These are phyloP conservation scores for Xylaria arbuscula DNA, from an alignment of 2,329 filamentous ascomycete species.

Conservation along the genomic window DNA sequence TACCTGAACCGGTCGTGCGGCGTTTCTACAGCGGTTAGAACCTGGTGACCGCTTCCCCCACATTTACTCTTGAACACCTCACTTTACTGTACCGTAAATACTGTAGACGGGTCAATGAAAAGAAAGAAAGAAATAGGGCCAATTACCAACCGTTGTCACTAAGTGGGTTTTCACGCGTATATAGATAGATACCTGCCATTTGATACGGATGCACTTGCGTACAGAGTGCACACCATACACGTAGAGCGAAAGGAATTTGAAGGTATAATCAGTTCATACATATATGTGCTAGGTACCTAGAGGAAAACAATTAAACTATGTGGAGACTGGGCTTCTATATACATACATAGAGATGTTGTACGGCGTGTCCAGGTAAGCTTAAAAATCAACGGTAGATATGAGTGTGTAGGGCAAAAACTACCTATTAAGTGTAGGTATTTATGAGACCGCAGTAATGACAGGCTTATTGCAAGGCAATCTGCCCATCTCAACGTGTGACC, in stretches of 20 bases:
- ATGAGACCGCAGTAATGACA: background rate
- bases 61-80: background rate
- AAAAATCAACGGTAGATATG: background rate
- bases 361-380: background rate
- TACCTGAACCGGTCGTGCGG: background rate
- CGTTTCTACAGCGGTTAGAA: constrained; percentile 1
- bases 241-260: background rate
- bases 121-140: no score
- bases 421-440: background rate
- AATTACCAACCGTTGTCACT: no score
- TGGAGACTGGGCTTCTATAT: background rate
- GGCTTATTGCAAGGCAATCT: background rate
- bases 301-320: background rate
- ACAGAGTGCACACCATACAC: no score
- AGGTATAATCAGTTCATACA: background rate
- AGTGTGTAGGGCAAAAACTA: background rate
- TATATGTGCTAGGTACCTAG: background rate
- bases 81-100: background rate
- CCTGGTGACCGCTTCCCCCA: constrained; percentile 2
- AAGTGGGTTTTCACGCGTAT: no score
- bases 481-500: background rate
- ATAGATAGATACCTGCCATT: background rate
- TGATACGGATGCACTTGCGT: no score
- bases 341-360: background rate
- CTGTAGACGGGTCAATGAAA: no score